Evolutionary conservation across 192 early-diverging fungal genomes (phyloP), one percentile per base, ranked within the genome.

Genomic region (Phlyctochytrium arcticum): DNA sequence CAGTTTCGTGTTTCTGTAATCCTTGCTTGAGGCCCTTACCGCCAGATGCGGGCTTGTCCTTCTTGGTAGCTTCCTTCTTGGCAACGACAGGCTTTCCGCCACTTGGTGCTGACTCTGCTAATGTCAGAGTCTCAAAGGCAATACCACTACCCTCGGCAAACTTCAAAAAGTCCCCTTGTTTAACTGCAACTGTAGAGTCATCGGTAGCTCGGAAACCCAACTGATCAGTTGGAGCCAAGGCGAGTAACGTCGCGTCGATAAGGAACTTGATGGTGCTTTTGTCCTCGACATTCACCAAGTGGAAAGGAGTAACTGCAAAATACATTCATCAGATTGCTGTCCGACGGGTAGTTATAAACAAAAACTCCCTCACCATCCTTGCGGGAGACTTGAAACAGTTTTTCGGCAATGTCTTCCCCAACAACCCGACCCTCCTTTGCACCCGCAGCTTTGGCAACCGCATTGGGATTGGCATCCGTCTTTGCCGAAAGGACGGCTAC

Each of bases 151-250:
- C 75, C 3, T 73, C 69, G 27, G 92, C 72, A 32, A 81, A 91
- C 19, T 68, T 39, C 66, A 78, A 70, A 30, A 94, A 67, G 30
- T 76, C 71, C 12, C 73, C 67, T 31, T 74, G 78, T 17, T 79
- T 67, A 36, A 91, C 65, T 70, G 92, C 78, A 21, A 89, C 65
- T 30, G 85, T 81, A 46, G 74, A 65, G 31, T 80, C 60, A 56
- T 70, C 78, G 53, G 77, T 62, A 29, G 85, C 80, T 15, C 89
- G 87, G 89, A 93, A 90, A 24, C 77, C 85, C 58, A 92, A 73
- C 30, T 31, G 46, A 17, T 58, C 65, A 31, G 74, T 67, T 37
- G 68, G 65, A 24, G 74, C 56, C 21, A 65, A 19, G 34, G 62
- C 60, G 48, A 88, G 64, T 56, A 93, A 72, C 57, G 75, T 75